Evolutionary conservation across 805 yeast species (phyloP), one percentile per base, ranked within the genome.

Genomic region (Metschnikowia anglica): DNA sequence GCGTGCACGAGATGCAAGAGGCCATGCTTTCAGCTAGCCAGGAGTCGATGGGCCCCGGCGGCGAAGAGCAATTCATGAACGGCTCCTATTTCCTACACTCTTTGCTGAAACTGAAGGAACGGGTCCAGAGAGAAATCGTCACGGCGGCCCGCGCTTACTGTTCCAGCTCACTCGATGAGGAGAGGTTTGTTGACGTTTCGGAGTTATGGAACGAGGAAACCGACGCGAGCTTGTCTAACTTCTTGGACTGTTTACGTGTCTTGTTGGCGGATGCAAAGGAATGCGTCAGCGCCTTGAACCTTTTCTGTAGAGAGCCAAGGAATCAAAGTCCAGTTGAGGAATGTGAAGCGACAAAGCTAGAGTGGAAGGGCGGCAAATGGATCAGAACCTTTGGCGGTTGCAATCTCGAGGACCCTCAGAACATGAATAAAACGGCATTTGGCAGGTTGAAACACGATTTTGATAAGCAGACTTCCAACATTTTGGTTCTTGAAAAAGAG

Each of bases 401-500:
- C 21, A 41, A 37, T 12, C 31, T 39, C n/a, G 47, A 37, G 16
- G 47, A 38, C n/a, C 24, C 34, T 4, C 29, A 23, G 3, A 28
- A 25, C n/a, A 3, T 10, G 9, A 25, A 20, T 11, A 18, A 33
- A 19, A 45, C 37, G 8, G 46, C 39, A 6, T 42, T 40, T 25
- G 44, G 48, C n/a, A 38, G 40, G 18, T 44, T 49, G 37, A 43
- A 44, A 25, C 37, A 34, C 2, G 39, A 41, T 29, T 49, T 38
- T 20, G 53, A 49, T 9, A 16, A 33, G 34, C 55, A 52, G 27
- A 39, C 45, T 9, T 16, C 27, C 13, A 52, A 52, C 28, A 47
- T 52, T 12, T n/a, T 43, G 15, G 35, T 41, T 6, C 50, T 52
- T 13, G 54, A 52, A 21, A 34, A 26, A 13, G 55, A 52, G 34